Percentiles rank a stretch among this genome's conserved stretches.
Evolutionary conservation across 345 rosid genomes (phyloP).

Genomic region (Raphanus sativus): DNA sequence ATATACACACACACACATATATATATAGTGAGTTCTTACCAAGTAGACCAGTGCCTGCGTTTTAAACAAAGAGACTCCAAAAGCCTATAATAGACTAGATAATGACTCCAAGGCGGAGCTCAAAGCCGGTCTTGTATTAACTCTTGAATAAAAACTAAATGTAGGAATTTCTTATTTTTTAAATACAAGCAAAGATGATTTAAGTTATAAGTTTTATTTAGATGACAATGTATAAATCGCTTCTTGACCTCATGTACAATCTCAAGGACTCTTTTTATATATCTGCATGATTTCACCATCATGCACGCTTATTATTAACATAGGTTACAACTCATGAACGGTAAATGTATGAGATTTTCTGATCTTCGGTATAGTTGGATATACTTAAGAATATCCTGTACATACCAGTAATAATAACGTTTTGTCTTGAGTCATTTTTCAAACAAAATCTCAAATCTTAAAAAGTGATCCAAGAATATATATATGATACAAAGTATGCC

Average conservation of each 20-base stretch:
- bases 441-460: conserved; percentile 24
- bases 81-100: background rate
- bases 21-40: no score
- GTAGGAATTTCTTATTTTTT: background rate
- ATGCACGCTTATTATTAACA: background rate
- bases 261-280: background rate
- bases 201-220: background rate
- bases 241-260: background rate
- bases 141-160: background rate
- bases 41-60: background rate
- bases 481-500: background rate
- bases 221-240: background rate
- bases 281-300: background rate
- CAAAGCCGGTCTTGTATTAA: background rate
- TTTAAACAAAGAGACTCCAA: background rate
- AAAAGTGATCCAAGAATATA: conserved; percentile 15
- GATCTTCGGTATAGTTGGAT: conserved; percentile 17
- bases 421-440: conserved; percentile 14
- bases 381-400: conserved; percentile 21
- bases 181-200: background rate
- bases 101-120: background rate
- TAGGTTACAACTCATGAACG: background rate
- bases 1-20: background rate
- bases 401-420: conserved; percentile 4
- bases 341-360: background rate